phyloP scores from a whole-genome alignment of 2,329 filamentous ascomycete species.

The Exophiala sp. region DNA sequence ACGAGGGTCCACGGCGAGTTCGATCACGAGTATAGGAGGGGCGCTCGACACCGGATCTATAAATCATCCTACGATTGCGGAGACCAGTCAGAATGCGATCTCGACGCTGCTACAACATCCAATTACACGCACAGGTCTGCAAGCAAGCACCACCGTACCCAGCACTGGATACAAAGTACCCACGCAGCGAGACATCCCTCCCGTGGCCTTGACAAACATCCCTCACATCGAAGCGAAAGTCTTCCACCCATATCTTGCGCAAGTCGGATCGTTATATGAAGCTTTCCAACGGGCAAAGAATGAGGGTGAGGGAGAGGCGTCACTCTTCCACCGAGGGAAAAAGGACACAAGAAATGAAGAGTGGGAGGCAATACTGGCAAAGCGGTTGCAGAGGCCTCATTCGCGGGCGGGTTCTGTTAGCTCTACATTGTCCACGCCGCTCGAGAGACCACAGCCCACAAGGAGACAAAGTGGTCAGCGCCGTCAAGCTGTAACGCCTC shows the following conservation, averaged over 20 bases:
- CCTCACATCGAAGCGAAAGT: constrained; percentile 72
- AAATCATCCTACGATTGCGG: constrained; percentile 53
- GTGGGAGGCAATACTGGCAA: constrained; percentile 47
- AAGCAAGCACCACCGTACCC: constrained; percentile 68
- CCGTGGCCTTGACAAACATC: constrained; percentile 86
- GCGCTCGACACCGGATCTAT: constrained; percentile 66
- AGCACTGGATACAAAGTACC: constrained; percentile 76
- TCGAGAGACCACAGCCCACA: constrained; percentile 45
- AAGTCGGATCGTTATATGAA: constrained; percentile 85
- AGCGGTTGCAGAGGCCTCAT: constrained; percentile 39
- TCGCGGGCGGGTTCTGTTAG: constrained; percentile 39
- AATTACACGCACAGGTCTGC: constrained; percentile 80
- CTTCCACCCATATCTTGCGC: constrained; percentile 79
- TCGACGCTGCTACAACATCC: constrained; percentile 89
- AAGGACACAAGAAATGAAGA: constrained; percentile 42
- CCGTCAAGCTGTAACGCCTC: constrained; percentile 71
- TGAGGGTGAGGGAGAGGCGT: constrained; percentile 61
- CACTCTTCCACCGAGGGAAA: constrained; percentile 46
- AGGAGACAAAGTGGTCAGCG: constrained; percentile 54
- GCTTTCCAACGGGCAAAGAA: constrained; percentile 81
- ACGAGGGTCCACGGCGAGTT: constrained; percentile 81
- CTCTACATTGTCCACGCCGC: constrained; percentile 45
- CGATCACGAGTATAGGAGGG: constrained; percentile 82
- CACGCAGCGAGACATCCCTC: constrained; percentile 84
- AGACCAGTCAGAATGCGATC: constrained; percentile 89